These are phyloP conservation scores for Colletotrichum kahawae DNA, from an alignment of 2,329 filamentous ascomycete species.

Conservation along the genomic window DNA sequence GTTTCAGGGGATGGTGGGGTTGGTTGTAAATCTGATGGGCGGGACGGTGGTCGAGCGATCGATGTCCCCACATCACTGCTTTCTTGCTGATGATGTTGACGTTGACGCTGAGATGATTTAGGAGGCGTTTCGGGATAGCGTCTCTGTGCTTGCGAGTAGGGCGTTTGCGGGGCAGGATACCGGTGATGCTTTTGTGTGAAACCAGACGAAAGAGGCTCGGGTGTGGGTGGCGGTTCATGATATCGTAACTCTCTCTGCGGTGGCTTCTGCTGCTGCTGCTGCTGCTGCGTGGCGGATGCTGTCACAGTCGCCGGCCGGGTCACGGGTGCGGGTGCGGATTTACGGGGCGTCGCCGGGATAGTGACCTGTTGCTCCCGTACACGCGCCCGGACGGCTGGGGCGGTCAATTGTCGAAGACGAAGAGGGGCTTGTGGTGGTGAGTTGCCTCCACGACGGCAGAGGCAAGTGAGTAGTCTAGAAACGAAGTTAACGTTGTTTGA, in stretches of 20 bases:
- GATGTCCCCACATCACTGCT: background rate
- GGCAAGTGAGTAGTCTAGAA: constrained; percentile 75
- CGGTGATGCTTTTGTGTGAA: background rate
- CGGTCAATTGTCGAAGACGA: constrained; percentile 63
- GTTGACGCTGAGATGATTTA: background rate
- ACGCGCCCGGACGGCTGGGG: constrained; percentile 24
- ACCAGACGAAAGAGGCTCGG: background rate
- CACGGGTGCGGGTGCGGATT: constrained; percentile 35
- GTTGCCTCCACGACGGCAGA: constrained; percentile 85
- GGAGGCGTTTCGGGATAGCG: background rate
- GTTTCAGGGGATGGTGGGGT: background rate
- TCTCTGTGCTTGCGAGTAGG: background rate
- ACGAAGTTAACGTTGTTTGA: background rate
- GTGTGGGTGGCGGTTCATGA: background rate
- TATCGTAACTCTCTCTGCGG: background rate
- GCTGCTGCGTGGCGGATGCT: background rate
- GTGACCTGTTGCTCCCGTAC: constrained; percentile 28
- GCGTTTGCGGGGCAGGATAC: background rate
- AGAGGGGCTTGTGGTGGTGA: constrained; percentile 81
- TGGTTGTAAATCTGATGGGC: background rate
- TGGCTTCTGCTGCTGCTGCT: background rate
- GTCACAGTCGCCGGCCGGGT: constrained; percentile 37
- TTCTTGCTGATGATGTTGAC: background rate
- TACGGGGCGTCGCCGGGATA: constrained; percentile 33
- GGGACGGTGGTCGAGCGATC: background rate